Conservation (phyloP, 2,329 filamentous ascomycete species). For the Orbilia ellipsospora region DNA sequence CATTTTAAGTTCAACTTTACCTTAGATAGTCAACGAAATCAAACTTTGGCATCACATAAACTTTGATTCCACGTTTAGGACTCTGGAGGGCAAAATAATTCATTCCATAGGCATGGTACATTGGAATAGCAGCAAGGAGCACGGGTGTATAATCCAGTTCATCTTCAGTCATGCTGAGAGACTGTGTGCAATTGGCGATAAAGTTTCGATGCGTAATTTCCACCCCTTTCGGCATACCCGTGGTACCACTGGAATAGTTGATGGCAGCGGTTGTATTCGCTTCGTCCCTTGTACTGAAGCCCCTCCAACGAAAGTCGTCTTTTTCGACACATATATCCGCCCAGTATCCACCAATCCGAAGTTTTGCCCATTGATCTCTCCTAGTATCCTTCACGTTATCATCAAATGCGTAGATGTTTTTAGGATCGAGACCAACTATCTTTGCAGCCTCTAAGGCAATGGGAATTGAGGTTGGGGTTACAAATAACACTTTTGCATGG, state of each 20-base stretch:
- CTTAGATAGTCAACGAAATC: conserved; percentile 78
- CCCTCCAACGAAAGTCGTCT: conserved; percentile 72
- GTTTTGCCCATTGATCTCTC: conserved; percentile 60
- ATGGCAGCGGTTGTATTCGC: conserved; percentile 72
- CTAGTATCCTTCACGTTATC: conserved; percentile 60
- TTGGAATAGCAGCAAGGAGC: conserved; percentile 70
- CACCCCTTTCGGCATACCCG: conserved; percentile 85
- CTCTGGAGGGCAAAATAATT: conserved; percentile 74
- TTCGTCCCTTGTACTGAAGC: conserved; percentile 66
- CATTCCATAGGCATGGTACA: conserved; percentile 78
- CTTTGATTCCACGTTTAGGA: conserved; percentile 70
- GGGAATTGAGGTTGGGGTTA: conserved; percentile 72
- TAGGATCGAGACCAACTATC: conserved; percentile 68
- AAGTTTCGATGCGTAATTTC: conserved; percentile 82
- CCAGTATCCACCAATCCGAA: conserved; percentile 70
- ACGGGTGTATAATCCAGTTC: conserved; percentile 60
- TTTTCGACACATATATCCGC: conserved; percentile 71
- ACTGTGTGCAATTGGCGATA: conserved; percentile 75
- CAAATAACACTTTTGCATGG: conserved; percentile 71
- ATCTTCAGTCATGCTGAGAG: conserved; percentile 64
- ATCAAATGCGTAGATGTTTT: conserved; percentile 75
- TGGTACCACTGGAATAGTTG: conserved; percentile 84
- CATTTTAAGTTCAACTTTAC: conserved; percentile 55
- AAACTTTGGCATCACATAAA: conserved; percentile 83
- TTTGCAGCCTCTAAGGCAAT: conserved; percentile 75